These are phyloP conservation scores for Lentinula sp. DNA, from an alignment of 768 basidiomycete genomes.

Conservation along the genomic window DNA sequence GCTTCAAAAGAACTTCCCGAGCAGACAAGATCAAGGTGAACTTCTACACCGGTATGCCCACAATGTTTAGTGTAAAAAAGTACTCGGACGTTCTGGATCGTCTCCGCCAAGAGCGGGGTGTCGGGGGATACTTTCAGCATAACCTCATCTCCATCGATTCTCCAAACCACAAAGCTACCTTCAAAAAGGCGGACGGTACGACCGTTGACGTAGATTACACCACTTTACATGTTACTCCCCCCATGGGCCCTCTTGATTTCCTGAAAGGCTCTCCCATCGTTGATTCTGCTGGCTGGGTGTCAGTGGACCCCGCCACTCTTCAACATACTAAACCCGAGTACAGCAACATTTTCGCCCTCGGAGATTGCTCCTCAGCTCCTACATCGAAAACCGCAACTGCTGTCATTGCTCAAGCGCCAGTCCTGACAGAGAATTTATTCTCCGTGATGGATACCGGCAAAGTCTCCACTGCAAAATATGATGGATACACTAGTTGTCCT, in stretches of 20 bases:
- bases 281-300: constrained; percentile 85
- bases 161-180: constrained; percentile 72
- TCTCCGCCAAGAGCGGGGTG: constrained; percentile 71
- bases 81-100: constrained; percentile 84
- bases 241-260: constrained; percentile 83
- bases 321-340: constrained; percentile 79
- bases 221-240: constrained; percentile 81
- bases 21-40: constrained; percentile 54
- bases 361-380: constrained; percentile 89
- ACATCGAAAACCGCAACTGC: constrained; percentile 97
- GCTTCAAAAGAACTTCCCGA: constrained; percentile 58
- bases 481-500: constrained; percentile 87
- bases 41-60: constrained; percentile 88
- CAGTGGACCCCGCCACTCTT: constrained; percentile 75
- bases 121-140: constrained; percentile 78
- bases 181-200: constrained; percentile 72
- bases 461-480: constrained; percentile 65
- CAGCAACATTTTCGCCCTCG: constrained; percentile 81
- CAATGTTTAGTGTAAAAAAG: constrained; percentile 97
- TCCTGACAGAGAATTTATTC: constrained; percentile 80
- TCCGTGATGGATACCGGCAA: constrained; percentile 69
- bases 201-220: constrained; percentile 73
- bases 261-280: constrained; percentile 74
- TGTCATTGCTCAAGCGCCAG: constrained; percentile 85
- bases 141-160: constrained; percentile 76